These are phyloP conservation scores for Neobulgaria alba DNA, from an alignment of 2,329 filamentous ascomycete genomes.

Conservation along the genomic window DNA sequence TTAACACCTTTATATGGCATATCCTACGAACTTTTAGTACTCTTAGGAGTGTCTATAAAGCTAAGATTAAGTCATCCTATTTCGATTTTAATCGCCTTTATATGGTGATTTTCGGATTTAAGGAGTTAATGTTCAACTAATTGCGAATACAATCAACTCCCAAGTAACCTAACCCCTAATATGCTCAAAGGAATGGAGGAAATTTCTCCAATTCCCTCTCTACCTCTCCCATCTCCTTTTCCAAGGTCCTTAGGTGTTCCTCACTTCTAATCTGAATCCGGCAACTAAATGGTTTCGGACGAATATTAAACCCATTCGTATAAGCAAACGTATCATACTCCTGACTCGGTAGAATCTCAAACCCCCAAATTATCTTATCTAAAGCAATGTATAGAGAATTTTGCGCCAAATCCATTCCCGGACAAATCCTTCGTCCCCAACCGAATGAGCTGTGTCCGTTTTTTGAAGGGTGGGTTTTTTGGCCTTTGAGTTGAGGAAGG, in stretches of 20 bases:
- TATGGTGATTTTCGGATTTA: no score
- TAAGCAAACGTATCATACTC: slow-evolving; percentile 20
- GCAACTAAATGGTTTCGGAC: slow-evolving; percentile 29
- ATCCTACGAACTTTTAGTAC: no score
- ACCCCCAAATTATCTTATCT: slow-evolving; percentile 45
- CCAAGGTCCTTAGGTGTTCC: slow-evolving; percentile 27
- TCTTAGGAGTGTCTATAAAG: no score
- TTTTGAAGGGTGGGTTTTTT: slow-evolving; percentile 17
- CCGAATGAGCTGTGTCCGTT: slow-evolving; percentile 30
- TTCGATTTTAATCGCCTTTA: no score
- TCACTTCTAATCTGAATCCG: slow-evolving; percentile 26
- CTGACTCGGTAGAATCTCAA: slow-evolving; percentile 28
- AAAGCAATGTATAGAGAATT: slow-evolving; percentile 39
- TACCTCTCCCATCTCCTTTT: slow-evolving; percentile 26
- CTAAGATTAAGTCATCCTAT: no score
- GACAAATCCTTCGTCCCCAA: slow-evolving; percentile 42
- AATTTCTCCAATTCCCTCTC: slow-evolving; percentile 20
- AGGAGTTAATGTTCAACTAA: no score
- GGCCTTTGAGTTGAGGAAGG: slow-evolving; percentile 10
- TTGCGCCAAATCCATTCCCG: slow-evolving; percentile 46
- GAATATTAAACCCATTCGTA: slow-evolving; percentile 30
- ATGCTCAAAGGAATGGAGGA: no score
- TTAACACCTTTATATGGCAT: no score
- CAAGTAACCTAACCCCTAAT: no score
- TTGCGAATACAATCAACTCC: no score